Base-by-base conservation (phyloP, 345 rosid species). In the Populus davidiana region DNA sequence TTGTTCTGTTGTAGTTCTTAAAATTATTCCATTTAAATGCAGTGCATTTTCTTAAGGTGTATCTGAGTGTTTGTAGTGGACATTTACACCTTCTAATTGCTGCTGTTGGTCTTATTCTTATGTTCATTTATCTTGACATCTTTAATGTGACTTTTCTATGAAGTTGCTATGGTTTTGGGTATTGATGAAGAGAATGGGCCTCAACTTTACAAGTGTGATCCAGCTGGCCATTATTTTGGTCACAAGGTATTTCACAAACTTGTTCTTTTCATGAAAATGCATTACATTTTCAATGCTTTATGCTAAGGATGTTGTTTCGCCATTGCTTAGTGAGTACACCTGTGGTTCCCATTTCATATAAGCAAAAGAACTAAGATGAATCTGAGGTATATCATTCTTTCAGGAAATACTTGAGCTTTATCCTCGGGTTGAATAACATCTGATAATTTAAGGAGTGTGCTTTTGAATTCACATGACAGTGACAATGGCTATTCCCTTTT, bases 161-260 rank as follows among this genome's bases (percentile, higher is more conserved):
- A 80, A 96, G 99, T 96, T 92, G 97, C 98, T 52, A 92, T 96
- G 96, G 95, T 93, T 73, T 79, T 96, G 84, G 97, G 97, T 66
- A 90, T 96, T 75, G 99, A 96, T 81, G 99, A 96, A 70, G 99
- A 96, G 88, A 83, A 78, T 75, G 99, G 99, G 70, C 96, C 99
- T 54, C 86, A 86, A 67, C 94, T 96, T 33, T 96, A 90, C 86
- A 93, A 96, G 72, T 96, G 98, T 88, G 99, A 96, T 80, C 99
- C 99, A 61, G 99, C 99, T 39, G 98, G 99, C 72, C 98, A 91
- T 82, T 96, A 92, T 85, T 93, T 85, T 71, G 99, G 99, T n/a
- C 99, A 96, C 88, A 96, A 90, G 98, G 99, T 96, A 84, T 65
- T 77, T 64, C 7, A 18, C 54, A n/a, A 52, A 39, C 71, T 49